Evolutionary conservation across 768 basidiomycete genomes (phyloP), one percentile per base, ranked within the genome.

Genomic region (Suillus brevipes): DNA sequence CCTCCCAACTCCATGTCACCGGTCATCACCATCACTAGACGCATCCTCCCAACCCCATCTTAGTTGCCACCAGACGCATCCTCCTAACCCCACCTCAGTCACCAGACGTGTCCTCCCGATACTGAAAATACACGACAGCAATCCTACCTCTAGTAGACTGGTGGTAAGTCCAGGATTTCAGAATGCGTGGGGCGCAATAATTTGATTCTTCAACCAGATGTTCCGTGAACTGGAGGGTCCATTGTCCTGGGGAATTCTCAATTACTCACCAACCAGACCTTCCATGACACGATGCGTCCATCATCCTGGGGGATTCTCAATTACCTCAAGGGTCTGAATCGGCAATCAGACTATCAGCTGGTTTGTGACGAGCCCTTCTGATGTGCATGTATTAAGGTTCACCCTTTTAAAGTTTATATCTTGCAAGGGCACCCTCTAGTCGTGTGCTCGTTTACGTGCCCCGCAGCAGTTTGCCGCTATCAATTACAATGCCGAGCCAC

Each of bases 181-280:
- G n/a, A n/a, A n/a, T n/a, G n/a, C n/a, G n/a, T n/a, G n/a, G n/a
- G n/a, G n/a, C n/a, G n/a, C n/a, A n/a, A n/a, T n/a, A n/a, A n/a
- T n/a, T n/a, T n/a, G n/a, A n/a, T n/a, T n/a, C n/a, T n/a, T n/a
- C 12, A 66, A 71, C 0, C 69, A 75, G 58, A 66, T 59, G 16
- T 79, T 83, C 63, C 59, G 40, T 6, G 38, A 65, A 12, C 72
- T 79, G 0, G 69, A 57, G 18, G 23, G 1, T 8, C 69, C 81
- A 3, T 34, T 12, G 3, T 66, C 61, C 16, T 82, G 81, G 81
- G 79, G 70, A 4, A 74, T 82, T 31, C 73, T 80, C 4, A 71
- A 76, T 37, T 81, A 73, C 49, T 67, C 70, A 1, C 8, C 36
- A 13, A 40, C 40, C 40, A 16, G 40, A 40, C 40, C 40, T 40